Evolutionary conservation across 352 stramenopile species (phyloP), one percentile per base, ranked within the genome.

Genomic region (Phytophthora agathidicida): DNA sequence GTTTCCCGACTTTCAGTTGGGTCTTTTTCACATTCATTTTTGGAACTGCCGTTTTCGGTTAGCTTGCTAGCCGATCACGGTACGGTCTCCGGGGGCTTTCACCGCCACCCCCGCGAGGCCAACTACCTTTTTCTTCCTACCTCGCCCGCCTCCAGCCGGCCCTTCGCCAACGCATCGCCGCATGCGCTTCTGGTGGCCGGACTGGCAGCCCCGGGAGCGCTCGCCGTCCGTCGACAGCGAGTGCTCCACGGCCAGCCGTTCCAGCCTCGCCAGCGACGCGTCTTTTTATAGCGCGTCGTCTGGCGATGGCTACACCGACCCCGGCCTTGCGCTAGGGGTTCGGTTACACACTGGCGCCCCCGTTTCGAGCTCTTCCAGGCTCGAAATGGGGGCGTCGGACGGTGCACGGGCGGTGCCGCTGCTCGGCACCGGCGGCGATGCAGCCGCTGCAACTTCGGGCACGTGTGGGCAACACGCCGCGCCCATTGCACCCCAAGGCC

Each of bases 211-310:
- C 9, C 20, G 53, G 13, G 43, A 55, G 5, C 53, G 43, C 11
- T 19, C 35, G 0, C 14, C 13, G 42, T 62, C 53, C 6, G 13
- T 20, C 2, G 42, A 62, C 17, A 49, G 33, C 26, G 33, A 62
- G 23, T 17, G n/a, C 10, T 61, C 53, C 10, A 62, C 42, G 11
- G 42, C 41, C 33, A 54, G 41, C n/a, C 33, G 48, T 7, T 61
- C 52, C 0, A 54, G 42, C 10, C 42, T 53, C 16, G 53, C 13
- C 54, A 64, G 30, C 35, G 35, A 56, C 11, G 47, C 16, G 47
- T 56, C 47, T 22, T 56, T 56, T 5, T 46, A 56, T 31, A 31
- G 13, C 35, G 47, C 47, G 31, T 0, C 10, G 7, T 23, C 39
- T 24, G 39, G 16, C 13, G 24, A 39, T 19, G 19, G n/a, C n/a